These are phyloP conservation scores for Rubia balearica DNA, from an alignment of 305 asterid genomes.

Conservation along the genomic window DNA sequence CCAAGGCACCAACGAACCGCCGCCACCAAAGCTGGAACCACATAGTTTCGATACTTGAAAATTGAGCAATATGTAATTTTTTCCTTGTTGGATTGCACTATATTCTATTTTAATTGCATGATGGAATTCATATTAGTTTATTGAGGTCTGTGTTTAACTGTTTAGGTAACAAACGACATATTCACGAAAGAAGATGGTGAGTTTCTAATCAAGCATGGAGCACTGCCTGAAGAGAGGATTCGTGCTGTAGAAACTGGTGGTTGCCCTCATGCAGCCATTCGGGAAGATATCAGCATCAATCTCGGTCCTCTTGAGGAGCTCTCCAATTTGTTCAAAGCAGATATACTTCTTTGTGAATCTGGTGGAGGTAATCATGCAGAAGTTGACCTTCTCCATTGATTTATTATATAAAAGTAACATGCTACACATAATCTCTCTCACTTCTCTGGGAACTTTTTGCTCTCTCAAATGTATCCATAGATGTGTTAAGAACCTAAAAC, in stretches of 20 bases:
- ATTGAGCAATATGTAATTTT: neutral
- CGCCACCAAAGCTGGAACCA: no score
- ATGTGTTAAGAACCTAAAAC: neutral
- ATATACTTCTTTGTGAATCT: constrained; percentile 91
- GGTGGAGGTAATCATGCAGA: constrained; percentile 63
- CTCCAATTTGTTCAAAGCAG: constrained; percentile 74
- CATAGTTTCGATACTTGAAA: neutral
- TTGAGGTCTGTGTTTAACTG: constrained; percentile 6
- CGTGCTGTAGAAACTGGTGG: constrained; percentile 99
- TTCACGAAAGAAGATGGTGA: constrained; percentile 98
- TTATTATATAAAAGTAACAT: neutral
- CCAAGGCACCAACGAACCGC: no score
- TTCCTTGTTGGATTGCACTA: neutral
- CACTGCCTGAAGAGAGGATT: constrained; percentile 90
- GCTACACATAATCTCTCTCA: neutral
- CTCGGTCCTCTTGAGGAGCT: constrained; percentile 96
- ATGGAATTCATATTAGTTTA: neutral
- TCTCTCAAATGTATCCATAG: neutral
- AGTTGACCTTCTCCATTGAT: neutral
- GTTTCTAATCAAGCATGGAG: constrained; percentile 84
- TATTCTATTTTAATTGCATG: neutral
- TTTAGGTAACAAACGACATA: constrained; percentile 90
- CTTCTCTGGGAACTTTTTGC: neutral
- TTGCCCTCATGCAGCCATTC: constrained; percentile 92
- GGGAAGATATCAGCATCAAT: constrained; percentile 95